phyloP scores from a whole-genome alignment of 495 filamentous ascomycete species.

The Chlorociboria aeruginascens region DNA sequence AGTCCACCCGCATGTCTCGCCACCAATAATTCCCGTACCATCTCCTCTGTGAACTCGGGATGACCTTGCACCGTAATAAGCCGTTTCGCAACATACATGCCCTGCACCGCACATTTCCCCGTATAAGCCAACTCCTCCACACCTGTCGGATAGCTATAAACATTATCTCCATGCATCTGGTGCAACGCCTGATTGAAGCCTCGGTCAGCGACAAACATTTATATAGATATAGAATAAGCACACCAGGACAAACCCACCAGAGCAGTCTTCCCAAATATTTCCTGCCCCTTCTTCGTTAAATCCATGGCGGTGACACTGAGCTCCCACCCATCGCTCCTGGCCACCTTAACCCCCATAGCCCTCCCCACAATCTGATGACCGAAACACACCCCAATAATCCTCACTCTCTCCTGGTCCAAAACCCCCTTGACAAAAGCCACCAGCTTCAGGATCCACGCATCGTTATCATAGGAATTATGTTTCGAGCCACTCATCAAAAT shows the following conservation, averaged over 20 bases:
- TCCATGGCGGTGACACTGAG: conserved; percentile 57
- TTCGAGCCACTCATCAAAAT: conserved; percentile 68
- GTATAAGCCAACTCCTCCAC: conserved; percentile 55
- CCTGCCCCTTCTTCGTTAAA: conserved; percentile 57
- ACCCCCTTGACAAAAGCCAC: conserved; percentile 55
- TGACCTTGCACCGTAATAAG: conserved; percentile 83
- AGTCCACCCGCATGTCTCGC: conserved; percentile 47
- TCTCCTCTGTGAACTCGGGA: conserved; percentile 73
- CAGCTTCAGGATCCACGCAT: conserved; percentile 58
- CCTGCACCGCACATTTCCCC: conserved; percentile 59
- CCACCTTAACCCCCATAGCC: conserved; percentile 58
- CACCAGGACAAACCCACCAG: conserved; percentile 40
- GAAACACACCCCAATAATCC: conserved; percentile 75
- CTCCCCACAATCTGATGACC: conserved; percentile 84
- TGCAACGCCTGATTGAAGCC: conserved; percentile 54
- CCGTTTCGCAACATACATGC: conserved; percentile 56
- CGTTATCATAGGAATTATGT: conserved; percentile 8
- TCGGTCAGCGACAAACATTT: not conserved
- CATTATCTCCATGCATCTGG: conserved; percentile 85
- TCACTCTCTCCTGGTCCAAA: conserved; percentile 38
- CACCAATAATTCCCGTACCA: conserved; percentile 57
- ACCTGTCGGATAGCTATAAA: conserved; percentile 48
- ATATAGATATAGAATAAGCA: not conserved
- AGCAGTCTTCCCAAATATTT: conserved; percentile 57
- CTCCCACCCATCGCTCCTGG: conserved; percentile 73